Evolutionary conservation across 192 early-diverging fungal species (phyloP).

Genomic region (Coemansia sp.): DNA sequence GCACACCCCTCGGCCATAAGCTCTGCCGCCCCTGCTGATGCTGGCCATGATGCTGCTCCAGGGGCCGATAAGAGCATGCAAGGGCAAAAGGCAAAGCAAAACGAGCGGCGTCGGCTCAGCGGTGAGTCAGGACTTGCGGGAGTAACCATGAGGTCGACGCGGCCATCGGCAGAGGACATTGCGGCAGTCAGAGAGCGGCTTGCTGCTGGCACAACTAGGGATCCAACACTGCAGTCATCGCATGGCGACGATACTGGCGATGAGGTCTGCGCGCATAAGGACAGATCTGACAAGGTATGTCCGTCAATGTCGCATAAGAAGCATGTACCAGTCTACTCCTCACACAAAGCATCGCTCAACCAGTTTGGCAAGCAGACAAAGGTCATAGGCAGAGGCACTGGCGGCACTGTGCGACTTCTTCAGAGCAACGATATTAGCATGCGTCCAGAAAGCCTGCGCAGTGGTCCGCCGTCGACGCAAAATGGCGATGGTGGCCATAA

Average conservation of each 20-base stretch:
- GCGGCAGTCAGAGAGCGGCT: slow-evolving; percentile 32
- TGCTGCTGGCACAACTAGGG: slow-evolving; percentile 39
- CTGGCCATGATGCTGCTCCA: slow-evolving; percentile 8
- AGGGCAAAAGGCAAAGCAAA: neutral
- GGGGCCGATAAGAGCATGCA: neutral
- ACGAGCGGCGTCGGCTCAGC: neutral
- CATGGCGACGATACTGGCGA: slow-evolving; percentile 1
- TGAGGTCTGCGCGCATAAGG: neutral
- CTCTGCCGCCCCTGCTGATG: slow-evolving; percentile 10
- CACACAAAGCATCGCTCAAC: slow-evolving; percentile 52
- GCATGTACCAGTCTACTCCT: slow-evolving; percentile 41
- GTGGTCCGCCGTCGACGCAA: slow-evolving; percentile 48
- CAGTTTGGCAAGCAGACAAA: slow-evolving; percentile 66
- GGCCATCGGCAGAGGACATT: slow-evolving; percentile 26
- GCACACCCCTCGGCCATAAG: neutral
- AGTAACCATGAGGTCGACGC: slow-evolving; percentile 18
- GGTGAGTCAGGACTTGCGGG: slow-evolving; percentile 29
- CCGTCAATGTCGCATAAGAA: slow-evolving; percentile 30
- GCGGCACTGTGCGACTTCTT: slow-evolving; percentile 71
- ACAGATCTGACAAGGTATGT: neutral
- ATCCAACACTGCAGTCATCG: slow-evolving; percentile 16
- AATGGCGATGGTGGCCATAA: slow-evolving; percentile 29
- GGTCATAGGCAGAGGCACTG: slow-evolving; percentile 68
- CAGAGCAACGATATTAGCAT: slow-evolving; percentile 43
- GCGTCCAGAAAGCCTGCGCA: slow-evolving; percentile 49